Evolutionary conservation across 2,329 filamentous ascomycete genomes (phyloP), one percentile per base, ranked within the genome.

Genomic region (Lecanosticta acicola): DNA sequence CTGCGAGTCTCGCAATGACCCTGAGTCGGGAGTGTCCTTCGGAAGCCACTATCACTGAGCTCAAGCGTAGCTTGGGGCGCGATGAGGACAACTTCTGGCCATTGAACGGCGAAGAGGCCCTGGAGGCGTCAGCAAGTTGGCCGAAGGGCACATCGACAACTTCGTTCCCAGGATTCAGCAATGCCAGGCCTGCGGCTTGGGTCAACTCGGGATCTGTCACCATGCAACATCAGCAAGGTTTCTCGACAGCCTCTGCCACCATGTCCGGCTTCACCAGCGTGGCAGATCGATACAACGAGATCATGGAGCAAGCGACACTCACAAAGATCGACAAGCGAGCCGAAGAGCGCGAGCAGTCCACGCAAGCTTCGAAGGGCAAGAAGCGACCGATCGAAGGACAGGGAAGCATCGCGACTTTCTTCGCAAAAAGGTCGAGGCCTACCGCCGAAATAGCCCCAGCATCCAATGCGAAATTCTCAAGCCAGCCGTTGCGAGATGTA

Each of bases 1-100:
- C 93, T 9, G 73, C 76, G 32, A 78, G 80, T 21, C 77, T 93
- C 5, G 84, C 85, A 3, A 80, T 75, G 39, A 91, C 94, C 14
- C 70, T 96, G 3, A 68, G 77, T 4, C 77, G 87, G 46, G 65
- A 72, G 1, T 74, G 79, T 29, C 84, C 86, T 8, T 66, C 73
- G 1, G 69, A 78, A 40, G 66, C 74, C 39, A 65, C 69, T 21
- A 74, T 88, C 37, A 75, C 76, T 41, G 71, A 75, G 48, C 61
- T 65, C 38, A 59, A 72, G 51, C 50, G 59, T 29, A 55, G 56
- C 45, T 74, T 83, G 66, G 76, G 76, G 46, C 74, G 69, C 35
- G 69, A 73, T 0, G 80, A 86, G 57, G 87, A 93, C 61, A 78
- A 85, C 51, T 61, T 76, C 9, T 87, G 82, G 68, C 84, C 86